phyloP scores from a whole-genome alignment of 2,329 filamentous ascomycete genomes.

The Fusarium hostae region DNA sequence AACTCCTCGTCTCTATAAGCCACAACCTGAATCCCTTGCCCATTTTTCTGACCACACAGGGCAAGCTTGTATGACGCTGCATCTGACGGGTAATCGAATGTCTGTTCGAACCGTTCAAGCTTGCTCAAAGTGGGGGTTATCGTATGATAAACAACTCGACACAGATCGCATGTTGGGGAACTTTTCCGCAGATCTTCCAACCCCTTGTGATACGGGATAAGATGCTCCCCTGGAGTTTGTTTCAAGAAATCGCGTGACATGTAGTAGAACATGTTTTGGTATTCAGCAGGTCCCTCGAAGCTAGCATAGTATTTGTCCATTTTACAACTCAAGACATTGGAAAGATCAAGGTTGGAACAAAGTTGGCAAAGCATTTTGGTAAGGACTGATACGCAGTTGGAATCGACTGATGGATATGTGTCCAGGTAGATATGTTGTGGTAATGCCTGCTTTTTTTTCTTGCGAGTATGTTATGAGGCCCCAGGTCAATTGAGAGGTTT shows the following conservation, averaged over 20 bases:
- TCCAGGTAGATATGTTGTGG: no score
- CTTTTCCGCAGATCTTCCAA: accelerated
- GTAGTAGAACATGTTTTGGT: not conserved
- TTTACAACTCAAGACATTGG: not conserved
- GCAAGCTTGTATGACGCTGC: not conserved
- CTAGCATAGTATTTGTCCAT: not conserved
- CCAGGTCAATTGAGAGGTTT: no score
- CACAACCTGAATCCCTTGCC: not conserved
- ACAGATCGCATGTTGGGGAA: not conserved
- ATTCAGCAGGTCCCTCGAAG: not conserved
- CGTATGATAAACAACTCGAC: not conserved
- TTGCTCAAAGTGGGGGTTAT: not conserved
- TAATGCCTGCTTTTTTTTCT: not conserved
- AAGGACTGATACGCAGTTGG: accelerated
- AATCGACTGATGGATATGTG: not conserved
- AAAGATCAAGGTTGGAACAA: not conserved
- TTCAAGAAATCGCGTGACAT: not conserved
- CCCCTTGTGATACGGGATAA: not conserved
- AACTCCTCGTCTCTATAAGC: not conserved
- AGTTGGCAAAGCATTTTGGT: not conserved
- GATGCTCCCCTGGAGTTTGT: accelerated
- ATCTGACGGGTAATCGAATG: accelerated
- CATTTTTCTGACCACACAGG: accelerated
- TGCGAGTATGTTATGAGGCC: not conserved
- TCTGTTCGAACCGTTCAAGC: not conserved